Evolutionary conservation across 208 protist species (phyloP).

Genomic region (Sergeia podlipaevii): DNA sequence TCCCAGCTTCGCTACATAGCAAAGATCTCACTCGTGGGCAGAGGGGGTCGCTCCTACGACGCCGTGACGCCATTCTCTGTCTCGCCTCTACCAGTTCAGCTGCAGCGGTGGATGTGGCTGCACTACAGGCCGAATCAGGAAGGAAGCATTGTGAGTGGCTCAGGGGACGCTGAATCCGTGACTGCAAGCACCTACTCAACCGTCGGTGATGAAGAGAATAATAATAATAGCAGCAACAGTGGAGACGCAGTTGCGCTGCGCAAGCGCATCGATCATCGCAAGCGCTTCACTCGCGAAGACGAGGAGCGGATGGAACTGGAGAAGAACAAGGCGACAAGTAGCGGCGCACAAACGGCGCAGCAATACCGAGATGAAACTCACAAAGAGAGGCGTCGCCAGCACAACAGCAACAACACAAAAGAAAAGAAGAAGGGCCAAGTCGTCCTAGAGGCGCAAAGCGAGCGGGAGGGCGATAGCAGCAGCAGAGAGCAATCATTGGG

Average conservation of each 20-base stretch:
- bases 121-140: constrained; percentile 16
- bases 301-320: background rate
- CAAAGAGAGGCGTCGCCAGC: no score
- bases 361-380: no score
- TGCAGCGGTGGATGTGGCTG: constrained; percentile 42
- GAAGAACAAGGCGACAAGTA: background rate
- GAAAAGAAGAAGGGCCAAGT: no score
- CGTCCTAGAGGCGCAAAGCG: no score
- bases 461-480: no score
- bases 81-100: constrained; percentile 47
- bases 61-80: constrained; percentile 22
- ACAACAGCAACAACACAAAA: no score
- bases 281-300: background rate
- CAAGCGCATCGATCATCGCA: no score
- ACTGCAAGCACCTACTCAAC: background rate
- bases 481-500: no score
- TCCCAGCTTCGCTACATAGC: constrained; percentile 38
- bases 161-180: background rate
- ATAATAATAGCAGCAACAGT: background rate
- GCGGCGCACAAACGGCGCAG: background rate
- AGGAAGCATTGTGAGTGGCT: background rate
- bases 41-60: constrained; percentile 16
- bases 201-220: constrained; percentile 4
- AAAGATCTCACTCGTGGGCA: constrained; percentile 26
- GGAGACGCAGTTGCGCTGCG: background rate